phyloP scores from a whole-genome alignment of 192 early-diverging fungal genomes.

The Coemansia sp. region DNA sequence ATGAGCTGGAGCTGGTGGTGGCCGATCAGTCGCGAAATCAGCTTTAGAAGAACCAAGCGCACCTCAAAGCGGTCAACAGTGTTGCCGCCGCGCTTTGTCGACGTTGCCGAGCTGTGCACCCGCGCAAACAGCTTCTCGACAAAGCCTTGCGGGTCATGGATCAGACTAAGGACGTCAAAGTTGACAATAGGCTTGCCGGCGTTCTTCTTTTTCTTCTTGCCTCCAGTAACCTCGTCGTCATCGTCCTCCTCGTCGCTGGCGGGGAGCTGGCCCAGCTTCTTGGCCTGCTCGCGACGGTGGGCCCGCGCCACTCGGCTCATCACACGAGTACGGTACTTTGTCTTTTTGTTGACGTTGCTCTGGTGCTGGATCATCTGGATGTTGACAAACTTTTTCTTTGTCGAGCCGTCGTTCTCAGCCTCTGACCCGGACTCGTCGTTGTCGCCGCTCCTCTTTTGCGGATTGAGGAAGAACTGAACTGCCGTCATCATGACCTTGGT shows the following conservation, averaged over 20 bases:
- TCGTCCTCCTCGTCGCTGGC: conserved; percentile 28
- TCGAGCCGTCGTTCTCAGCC: conserved; percentile 42
- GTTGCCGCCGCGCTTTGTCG: conserved; percentile 55
- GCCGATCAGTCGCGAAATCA: conserved; percentile 93
- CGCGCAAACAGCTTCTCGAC: conserved; percentile 93
- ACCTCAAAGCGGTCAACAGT: conserved; percentile 89
- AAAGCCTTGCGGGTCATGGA: conserved; percentile 99
- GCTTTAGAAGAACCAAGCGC: conserved; percentile 88
- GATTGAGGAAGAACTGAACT: conserved; percentile 92
- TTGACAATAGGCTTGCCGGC: conserved; percentile 75
- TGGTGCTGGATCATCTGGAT: conserved; percentile 78
- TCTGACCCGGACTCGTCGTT: conserved; percentile 74
- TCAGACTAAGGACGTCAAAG: conserved; percentile 91
- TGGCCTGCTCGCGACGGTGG: conserved; percentile 51
- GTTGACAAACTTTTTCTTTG: conserved; percentile 59
- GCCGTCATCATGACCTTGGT: conserved; percentile 94
- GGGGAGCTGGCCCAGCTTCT: conserved; percentile 57
- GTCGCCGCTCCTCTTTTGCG: conserved; percentile 63
- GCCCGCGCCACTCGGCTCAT: conserved; percentile 73
- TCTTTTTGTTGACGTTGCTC: conserved; percentile 85
- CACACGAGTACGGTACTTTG: conserved; percentile 72
- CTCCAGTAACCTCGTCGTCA: conserved; percentile 21
- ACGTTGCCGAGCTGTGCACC: conserved; percentile 57
- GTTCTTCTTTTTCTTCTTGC: conserved; percentile 65
- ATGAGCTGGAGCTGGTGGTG: conserved; percentile 92